Evolutionary conservation across 345 rosid genomes (phyloP), one percentile per base, ranked within the genome.

Genomic region (Lepidium aucheri): DNA sequence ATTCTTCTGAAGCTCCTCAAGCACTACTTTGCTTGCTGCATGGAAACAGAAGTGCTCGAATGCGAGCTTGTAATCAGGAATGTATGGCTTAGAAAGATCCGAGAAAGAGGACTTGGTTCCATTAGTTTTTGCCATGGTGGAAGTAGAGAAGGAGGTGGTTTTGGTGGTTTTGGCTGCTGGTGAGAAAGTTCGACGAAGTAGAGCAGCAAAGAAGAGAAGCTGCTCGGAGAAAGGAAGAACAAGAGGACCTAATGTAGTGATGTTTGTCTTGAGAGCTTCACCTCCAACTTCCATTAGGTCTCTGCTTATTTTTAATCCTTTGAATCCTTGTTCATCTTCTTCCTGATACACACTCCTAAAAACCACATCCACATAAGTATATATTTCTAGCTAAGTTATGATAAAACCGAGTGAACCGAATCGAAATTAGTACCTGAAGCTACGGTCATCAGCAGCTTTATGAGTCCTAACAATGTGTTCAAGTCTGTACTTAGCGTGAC

Each of bases 201-300:
- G 75, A 32, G 89, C 79, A 0, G 77, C 81, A 13, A 94, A 86
- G 89, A 94, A 94, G 78, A 85, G 46, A 67, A 93, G 83, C 77
- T 93, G 99, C 79, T 93, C 99, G 4, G 99, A 93, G 81, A 93
- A 83, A 33, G 99, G 99, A 0, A 90, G 82, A 6, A 93, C 97
- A 0, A 93, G 84, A 13, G 99, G 99, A 2, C 99, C 94, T 34
- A 93, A 78, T 0, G 99, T 93, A 43, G 99, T 93, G 75, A 93
- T 90, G 89, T 93, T 93, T 39, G 99, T 84, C 79, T 90, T 93
- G 0, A 93, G 80, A 34, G 97, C 97, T 24, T 93, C 95, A 11
- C 97, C 95, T 18, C 97, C 97, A 13, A 93, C 86, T 80, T 83
- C 95, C 82, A 86, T 73, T 34, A 93, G 58, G 24, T 93, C 86